These are phyloP conservation scores for Candida tropicalis DNA, from an alignment of 1,139 yeast species.

Conservation along the genomic window DNA sequence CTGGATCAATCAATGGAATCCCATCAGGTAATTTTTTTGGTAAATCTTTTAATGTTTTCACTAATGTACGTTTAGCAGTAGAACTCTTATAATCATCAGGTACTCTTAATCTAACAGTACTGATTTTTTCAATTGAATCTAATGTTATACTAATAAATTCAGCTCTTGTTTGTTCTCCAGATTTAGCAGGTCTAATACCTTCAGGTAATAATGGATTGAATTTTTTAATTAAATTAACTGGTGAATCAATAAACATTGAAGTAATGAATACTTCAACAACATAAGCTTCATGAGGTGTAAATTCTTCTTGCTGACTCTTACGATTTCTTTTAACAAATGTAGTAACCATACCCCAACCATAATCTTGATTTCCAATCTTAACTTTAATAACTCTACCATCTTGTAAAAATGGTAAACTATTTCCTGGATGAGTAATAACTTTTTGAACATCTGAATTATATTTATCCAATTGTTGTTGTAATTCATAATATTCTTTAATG, in stretches of 20 bases:
- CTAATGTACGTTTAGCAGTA: conserved; percentile 71
- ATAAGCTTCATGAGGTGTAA: conserved; percentile 82
- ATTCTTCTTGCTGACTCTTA: conserved; percentile 37
- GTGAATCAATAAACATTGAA: conserved; percentile 77
- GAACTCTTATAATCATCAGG: conserved; percentile 79
- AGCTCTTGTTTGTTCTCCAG: conserved; percentile 71
- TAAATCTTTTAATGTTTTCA: conserved; percentile 79
- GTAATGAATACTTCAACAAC: conserved; percentile 83
- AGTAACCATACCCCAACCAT: conserved; percentile 95
- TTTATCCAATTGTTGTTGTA: conserved; percentile 66
- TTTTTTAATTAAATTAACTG: conserved; percentile 69
- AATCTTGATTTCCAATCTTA: conserved; percentile 59
- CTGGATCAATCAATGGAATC: conserved; percentile 84
- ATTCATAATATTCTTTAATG: conserved; percentile 80
- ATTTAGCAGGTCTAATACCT: conserved; percentile 82
- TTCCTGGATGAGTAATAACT: conserved; percentile 91
- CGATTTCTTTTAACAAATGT: conserved; percentile 70
- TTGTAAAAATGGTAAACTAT: conserved; percentile 79
- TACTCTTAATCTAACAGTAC: conserved; percentile 77
- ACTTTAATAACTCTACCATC: conserved; percentile 85
- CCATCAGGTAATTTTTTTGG: conserved; percentile 87
- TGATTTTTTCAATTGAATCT: conserved; percentile 70
- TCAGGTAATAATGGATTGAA: conserved; percentile 77
- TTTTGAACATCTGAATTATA: conserved; percentile 80
- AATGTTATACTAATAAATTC: conserved; percentile 86